phyloP scores from a whole-genome alignment of 2,329 filamentous ascomycete species.

The Zasmidium cellare region DNA sequence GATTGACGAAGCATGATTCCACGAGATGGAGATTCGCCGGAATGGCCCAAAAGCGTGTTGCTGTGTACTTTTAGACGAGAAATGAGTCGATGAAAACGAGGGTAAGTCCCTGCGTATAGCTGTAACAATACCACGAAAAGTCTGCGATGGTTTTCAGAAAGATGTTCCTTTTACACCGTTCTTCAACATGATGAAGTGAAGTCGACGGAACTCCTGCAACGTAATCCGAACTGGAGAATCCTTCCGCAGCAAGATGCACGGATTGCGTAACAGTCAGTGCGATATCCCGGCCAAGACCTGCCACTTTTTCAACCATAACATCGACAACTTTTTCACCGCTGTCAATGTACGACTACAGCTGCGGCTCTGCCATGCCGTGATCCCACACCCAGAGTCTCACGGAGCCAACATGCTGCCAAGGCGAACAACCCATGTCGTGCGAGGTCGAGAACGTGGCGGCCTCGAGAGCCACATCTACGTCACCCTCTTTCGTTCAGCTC shows the following conservation, averaged over 20 bases:
- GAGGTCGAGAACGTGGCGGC: background rate
- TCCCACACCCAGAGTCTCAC: background rate
- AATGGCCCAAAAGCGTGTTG: background rate
- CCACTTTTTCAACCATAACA: background rate
- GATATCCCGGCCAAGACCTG: no score
- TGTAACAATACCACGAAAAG: background rate
- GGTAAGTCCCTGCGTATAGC: background rate
- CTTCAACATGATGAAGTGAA: background rate
- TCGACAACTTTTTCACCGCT: background rate
- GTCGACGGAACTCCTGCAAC: background rate
- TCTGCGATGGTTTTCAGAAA: background rate
- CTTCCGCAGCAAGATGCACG: background rate
- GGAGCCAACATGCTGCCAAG: background rate
- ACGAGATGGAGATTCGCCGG: background rate
- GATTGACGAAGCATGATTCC: no score
- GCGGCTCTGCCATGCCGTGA: background rate
- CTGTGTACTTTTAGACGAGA: background rate
- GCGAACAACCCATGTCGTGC: background rate
- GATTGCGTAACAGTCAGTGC: no score
- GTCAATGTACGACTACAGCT: background rate
- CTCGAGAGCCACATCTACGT: background rate
- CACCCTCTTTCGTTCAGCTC: background rate
- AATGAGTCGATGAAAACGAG: background rate
- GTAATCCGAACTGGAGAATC: background rate
- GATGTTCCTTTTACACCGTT: background rate